Conservation (phyloP, 1,284 basidiomycete species). For the Microbotryum saponariae region DNA sequence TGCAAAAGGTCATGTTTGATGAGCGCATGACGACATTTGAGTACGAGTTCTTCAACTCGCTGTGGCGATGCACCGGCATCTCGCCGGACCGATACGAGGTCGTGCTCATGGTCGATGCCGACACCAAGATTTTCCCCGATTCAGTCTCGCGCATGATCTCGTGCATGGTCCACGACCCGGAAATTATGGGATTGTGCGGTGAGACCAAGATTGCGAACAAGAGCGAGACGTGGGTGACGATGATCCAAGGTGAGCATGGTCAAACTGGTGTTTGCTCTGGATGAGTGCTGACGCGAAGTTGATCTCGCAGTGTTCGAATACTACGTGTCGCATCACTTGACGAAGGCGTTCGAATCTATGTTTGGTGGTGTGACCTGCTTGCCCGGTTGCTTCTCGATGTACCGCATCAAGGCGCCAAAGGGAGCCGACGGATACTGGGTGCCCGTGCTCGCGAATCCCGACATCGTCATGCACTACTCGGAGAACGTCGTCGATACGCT, state of each 20-base stretch:
- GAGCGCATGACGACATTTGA: conserved; percentile 47
- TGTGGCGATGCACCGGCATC: conserved; percentile 46
- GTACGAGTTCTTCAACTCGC: conserved; percentile 47
- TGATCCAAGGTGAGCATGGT: conserved; percentile 42
- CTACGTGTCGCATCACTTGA: conserved; percentile 98
- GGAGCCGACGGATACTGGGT: conserved; percentile 46
- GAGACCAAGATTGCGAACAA: conserved; percentile 49
- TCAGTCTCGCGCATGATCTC: conserved; percentile 45
- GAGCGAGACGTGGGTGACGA: conserved; percentile 46
- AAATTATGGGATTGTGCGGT: conserved; percentile 48
- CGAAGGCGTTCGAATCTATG: conserved; percentile 45
- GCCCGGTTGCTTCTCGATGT: conserved; percentile 46
- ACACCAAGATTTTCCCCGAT: conserved; percentile 46
- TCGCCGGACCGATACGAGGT: conserved; percentile 45
- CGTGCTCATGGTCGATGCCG: conserved; percentile 45
- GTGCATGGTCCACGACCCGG: conserved; percentile 46
- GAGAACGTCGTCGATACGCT: conserved; percentile 47
- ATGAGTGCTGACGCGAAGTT: neutral
- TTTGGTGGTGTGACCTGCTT: conserved; percentile 46
- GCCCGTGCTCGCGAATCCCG: conserved; percentile 45
- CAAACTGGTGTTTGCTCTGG: neutral
- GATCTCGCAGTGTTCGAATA: conserved; percentile 69
- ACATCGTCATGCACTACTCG: conserved; percentile 47
- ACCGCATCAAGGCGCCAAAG: conserved; percentile 47
- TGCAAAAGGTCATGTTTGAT: conserved; percentile 48